Evolutionary conservation across 2,329 filamentous ascomycete genomes (phyloP), one percentile per base, ranked within the genome.

Genomic region (Pezicula radicicola): DNA sequence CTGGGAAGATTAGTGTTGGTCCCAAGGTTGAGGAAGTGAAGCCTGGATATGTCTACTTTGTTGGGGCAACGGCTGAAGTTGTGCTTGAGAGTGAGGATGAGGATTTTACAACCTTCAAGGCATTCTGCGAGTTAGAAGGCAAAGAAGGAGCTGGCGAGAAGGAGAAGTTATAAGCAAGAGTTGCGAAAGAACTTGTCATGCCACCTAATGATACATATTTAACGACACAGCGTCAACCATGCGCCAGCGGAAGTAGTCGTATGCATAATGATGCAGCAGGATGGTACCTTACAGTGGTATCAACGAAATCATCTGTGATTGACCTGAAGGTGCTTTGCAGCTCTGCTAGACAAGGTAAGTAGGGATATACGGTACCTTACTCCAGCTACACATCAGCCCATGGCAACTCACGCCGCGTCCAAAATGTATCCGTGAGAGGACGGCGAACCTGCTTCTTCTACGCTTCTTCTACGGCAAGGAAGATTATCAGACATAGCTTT

Each of bases 31-130:
- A 93, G 68, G 84, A 89, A 62, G 75, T 91, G 44, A 80, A 83
- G 68, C 80, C 86, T 63, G 89, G 89, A 0, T 85, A 86, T 64
- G 86, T 92, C 28, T 92, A 83, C 69, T 93, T 92, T 64, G 89
- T 97, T 4, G 94, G 94, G 2, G 88, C 94, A 2, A 92, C 88
- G 16, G 92, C 94, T 0, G 88, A 95, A 70, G 78, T 88, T 35
- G 80, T 93, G 3, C 72, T 97, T 47, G 87, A 96, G 73, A 90
- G 80, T 12, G 72, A 77, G 1, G 83, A 83, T 25, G 86, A 91
- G 51, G 83, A 87, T 50, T 87, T 97, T 60, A 87, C 88, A 25
- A 92, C 88, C 0, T 99, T 95, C 76, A 94, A 92, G 75, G 94
- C 93, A 1, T 97, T 96, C 68, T 96, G 91, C 65, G 92, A 97